phyloP scores from a whole-genome alignment of 345 rosid genomes.

The Geranium rotundifolium region DNA sequence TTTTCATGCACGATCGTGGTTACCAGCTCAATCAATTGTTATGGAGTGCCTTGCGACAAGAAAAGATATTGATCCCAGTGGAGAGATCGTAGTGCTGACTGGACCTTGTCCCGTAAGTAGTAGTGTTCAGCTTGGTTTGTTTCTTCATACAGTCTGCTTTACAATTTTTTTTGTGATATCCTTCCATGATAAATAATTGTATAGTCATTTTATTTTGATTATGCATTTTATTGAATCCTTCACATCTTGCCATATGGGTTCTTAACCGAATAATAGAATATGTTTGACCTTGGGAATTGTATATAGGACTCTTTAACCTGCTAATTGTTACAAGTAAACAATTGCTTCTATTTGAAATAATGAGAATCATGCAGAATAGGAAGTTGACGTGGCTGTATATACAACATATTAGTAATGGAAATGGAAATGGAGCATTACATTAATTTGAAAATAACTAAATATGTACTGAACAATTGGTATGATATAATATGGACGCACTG shows the following conservation, averaged over 20 bases:
- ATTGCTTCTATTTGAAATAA: background rate
- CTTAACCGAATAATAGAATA: background rate
- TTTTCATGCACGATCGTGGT: conserved; percentile 28
- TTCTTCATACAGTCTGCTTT: background rate
- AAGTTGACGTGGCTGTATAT: background rate
- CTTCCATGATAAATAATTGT: too few relatives aligned
- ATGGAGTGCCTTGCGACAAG: conserved; percentile 21
- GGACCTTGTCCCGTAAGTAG: conserved; percentile 28
- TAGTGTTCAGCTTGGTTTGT: background rate
- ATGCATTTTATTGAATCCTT: too few relatives aligned
- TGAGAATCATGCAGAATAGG: background rate
- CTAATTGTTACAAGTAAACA: too few relatives aligned
- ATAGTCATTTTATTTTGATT: background rate
- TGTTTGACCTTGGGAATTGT: background rate
- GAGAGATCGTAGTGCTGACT: conserved; percentile 22
- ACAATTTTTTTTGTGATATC: background rate
- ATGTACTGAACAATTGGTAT: background rate
- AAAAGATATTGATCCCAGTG: conserved; percentile 11
- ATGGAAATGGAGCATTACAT: background rate
- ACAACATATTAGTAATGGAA: background rate
- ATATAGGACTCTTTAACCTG: background rate
- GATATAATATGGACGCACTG: background rate
- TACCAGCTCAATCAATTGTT: conserved; percentile 28
- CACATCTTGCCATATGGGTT: background rate
- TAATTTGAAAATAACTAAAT: background rate